Evolutionary conservation across 345 rosid genomes (phyloP).

Genomic region (Sonneratia caseolaris): DNA sequence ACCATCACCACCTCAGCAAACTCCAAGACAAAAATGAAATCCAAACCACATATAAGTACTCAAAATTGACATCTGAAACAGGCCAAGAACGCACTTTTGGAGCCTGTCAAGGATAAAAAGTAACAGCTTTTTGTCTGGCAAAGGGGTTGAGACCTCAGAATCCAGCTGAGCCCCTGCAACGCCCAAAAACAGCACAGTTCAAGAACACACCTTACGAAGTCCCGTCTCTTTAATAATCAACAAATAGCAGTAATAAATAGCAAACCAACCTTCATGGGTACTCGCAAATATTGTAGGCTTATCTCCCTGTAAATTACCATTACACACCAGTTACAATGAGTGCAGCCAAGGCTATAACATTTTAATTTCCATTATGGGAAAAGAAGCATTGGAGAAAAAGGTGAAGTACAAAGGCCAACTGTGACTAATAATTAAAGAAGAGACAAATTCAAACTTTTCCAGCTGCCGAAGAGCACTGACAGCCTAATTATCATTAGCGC

Average conservation of each 20-base stretch:
- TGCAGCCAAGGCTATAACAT: neutral
- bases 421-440: constrained; percentile 25
- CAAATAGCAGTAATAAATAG: constrained; percentile 8
- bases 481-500: constrained; percentile 10
- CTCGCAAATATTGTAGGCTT: constrained; percentile 27
- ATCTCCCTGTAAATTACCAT: constrained; percentile 20
- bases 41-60: constrained; percentile 18
- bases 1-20: constrained; percentile 14
- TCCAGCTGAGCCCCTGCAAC: constrained; percentile 23
- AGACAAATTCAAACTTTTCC: constrained; percentile 30
- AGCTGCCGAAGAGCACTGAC: constrained; percentile 5
- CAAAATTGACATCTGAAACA: constrained; percentile 12
- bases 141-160: constrained; percentile 33
- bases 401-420: constrained; percentile 10
- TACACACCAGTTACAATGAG: constrained; percentile 6
- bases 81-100: constrained; percentile 40
- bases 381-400: neutral
- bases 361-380: neutral
- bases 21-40: constrained; percentile 6
- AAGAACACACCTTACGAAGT: neutral
- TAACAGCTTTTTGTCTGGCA: constrained; percentile 49
- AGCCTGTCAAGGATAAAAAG: constrained; percentile 49
- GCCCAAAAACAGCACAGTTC: neutral
- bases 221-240: neutral
- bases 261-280: constrained; percentile 46